Evolutionary conservation across 306 rosid genomes (phyloP).

Genomic region (Citrullus amarus): DNA sequence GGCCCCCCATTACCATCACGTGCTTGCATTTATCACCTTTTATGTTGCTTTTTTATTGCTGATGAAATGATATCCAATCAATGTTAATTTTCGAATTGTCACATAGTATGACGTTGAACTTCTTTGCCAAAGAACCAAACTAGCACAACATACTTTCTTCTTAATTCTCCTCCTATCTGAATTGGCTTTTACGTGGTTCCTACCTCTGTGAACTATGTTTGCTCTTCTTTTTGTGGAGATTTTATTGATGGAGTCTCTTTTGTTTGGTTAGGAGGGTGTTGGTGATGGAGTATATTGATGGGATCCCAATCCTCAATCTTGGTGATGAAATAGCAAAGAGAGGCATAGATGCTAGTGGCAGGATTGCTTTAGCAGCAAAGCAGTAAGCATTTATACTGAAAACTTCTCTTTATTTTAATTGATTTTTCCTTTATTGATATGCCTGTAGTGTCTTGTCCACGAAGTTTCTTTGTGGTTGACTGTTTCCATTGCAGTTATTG

Average conservation of each 20-base stretch:
- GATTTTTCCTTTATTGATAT: not conserved
- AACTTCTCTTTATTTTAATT: not conserved
- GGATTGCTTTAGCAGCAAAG: conserved; percentile 67
- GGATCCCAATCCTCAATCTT: conserved; percentile 79
- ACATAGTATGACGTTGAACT: not conserved
- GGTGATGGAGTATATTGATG: conserved; percentile 87
- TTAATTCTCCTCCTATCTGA: not conserved
- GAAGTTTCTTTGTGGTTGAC: not conserved
- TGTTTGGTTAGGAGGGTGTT: conserved; percentile 56
- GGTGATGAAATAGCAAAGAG: conserved; percentile 89
- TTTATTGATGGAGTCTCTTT: conserved; percentile 17
- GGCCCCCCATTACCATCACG: not conserved
- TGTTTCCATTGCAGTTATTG: not conserved
- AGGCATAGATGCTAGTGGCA: conserved; percentile 73
- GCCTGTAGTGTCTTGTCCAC: not conserved
- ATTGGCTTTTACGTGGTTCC: not conserved
- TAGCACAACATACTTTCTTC: not conserved
- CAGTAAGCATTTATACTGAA: conserved; percentile 47
- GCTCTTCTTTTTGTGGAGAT: not conserved
- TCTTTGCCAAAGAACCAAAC: not conserved
- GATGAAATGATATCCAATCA: not conserved
- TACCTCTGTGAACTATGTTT: not conserved
- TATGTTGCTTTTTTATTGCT: not conserved
- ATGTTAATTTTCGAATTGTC: not conserved
- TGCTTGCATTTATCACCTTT: not conserved